These are phyloP conservation scores for Sclerotinia subarctica DNA, from an alignment of 2,329 filamentous ascomycete species.

Conservation along the genomic window DNA sequence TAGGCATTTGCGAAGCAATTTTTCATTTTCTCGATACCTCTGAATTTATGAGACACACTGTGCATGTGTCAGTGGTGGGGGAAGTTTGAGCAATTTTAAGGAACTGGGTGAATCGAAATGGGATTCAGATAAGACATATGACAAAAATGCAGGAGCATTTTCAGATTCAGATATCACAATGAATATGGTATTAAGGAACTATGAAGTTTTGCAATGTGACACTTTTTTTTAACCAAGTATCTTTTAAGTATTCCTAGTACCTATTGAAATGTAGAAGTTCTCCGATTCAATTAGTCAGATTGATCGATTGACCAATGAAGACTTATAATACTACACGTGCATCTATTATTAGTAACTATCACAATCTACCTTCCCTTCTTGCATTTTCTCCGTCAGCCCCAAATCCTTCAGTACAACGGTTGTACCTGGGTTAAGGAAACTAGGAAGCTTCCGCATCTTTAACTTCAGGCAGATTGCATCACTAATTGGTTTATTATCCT, in stretches of 20 bases:
- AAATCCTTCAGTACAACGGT: not conserved
- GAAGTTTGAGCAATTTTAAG: conserved; percentile 14
- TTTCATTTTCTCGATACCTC: conserved; percentile 24
- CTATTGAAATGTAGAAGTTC: not conserved
- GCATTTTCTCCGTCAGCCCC: not conserved
- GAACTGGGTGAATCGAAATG: conserved; percentile 3
- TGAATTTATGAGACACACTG: conserved; percentile 14
- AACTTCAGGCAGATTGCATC: not conserved
- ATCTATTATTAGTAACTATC: not conserved
- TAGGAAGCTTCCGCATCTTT: not conserved
- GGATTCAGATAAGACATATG: conserved; percentile 9
- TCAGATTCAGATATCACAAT: conserved; percentile 14
- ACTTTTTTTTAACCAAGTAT: not conserved
- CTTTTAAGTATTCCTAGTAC: not conserved
- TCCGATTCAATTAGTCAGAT: not conserved
- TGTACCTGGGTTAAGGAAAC: not conserved
- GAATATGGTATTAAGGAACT: conserved; percentile 12
- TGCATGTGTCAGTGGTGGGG: conserved; percentile 17
- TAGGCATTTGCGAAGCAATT: conserved; percentile 30
- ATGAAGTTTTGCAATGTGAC: not conserved
- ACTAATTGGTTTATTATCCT: not conserved
- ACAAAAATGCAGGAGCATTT: conserved; percentile 18
- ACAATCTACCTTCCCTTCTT: not conserved
- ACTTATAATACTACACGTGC: not conserved
- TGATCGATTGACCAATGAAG: not conserved